Evolutionary conservation across 768 basidiomycete genomes (phyloP).

Genomic region (Lepiota brunneoincarnata): DNA sequence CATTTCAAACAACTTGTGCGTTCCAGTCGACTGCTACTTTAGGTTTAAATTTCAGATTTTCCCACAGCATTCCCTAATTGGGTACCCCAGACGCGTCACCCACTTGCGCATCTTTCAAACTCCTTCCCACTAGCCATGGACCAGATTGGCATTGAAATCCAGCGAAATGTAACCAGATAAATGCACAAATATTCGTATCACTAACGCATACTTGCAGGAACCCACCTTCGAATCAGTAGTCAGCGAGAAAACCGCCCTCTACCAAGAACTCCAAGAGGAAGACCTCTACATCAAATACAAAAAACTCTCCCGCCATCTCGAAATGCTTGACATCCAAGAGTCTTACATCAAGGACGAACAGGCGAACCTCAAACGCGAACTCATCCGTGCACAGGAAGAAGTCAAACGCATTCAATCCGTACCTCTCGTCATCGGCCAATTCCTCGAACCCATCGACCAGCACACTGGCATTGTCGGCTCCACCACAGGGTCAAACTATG

Average conservation of each 20-base stretch:
- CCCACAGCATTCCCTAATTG: slow-evolving; percentile 22
- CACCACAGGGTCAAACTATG: slow-evolving; percentile 97
- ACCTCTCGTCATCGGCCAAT: slow-evolving; percentile 98
- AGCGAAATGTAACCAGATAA: slow-evolving; percentile 57
- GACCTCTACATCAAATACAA: slow-evolving; percentile 98
- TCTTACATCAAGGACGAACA: slow-evolving; percentile 99
- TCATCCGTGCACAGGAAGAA: slow-evolving; percentile 98
- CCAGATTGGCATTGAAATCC: slow-evolving; percentile 84
- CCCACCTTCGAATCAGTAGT: slow-evolving; percentile 87
- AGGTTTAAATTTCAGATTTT: neutral
- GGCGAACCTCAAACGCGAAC: slow-evolving; percentile 94
- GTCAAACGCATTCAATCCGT: slow-evolving; percentile 99
- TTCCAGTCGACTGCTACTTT: neutral
- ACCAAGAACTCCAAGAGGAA: slow-evolving; percentile 85
- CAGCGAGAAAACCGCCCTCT: slow-evolving; percentile 83
- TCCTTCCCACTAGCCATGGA: slow-evolving; percentile 58
- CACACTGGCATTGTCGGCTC: slow-evolving; percentile 96
- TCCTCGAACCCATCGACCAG: slow-evolving; percentile 98
- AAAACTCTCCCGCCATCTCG: slow-evolving; percentile 90
- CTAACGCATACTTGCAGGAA: slow-evolving; percentile 50
- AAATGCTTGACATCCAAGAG: slow-evolving; percentile 92
- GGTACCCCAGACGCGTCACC: slow-evolving; percentile 49
- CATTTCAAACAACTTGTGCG: slow-evolving; percentile 42
- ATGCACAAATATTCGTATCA: neutral
- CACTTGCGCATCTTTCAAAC: slow-evolving; percentile 22